Percentiles rank a stretch among this genome's conserved stretches.
Conservation (phyloP, 208 protist genomes). For the Acanthamoeba royreba region DNA sequence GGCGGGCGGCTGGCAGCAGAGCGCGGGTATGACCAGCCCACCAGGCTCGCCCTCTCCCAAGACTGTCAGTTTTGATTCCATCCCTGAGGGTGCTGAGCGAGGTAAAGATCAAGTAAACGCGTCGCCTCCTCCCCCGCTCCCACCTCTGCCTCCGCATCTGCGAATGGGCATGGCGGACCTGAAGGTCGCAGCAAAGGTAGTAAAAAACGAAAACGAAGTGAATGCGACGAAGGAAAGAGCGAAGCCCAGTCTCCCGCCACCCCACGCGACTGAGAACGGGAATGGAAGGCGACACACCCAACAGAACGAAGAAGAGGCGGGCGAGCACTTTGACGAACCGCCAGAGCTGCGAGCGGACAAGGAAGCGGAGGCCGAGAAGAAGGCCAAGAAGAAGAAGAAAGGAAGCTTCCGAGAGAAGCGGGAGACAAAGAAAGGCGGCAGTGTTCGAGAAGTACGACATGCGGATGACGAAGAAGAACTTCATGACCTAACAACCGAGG, state of each 20-base stretch:
- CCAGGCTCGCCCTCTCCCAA: no score
- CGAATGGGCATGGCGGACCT: no score
- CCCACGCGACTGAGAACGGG: no score
- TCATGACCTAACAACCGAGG: not conserved
- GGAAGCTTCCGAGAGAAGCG: no score
- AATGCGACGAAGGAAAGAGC: not conserved
- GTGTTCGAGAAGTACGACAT: no score
- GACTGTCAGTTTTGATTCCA: not conserved
- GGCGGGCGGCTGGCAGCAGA: not conserved
- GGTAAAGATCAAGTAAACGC: no score
- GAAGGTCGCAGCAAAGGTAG: no score
- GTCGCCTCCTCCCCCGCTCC: not conserved
- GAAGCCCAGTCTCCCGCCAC: no score
- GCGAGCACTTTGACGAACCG: no score
- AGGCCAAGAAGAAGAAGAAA: conserved; percentile 23
- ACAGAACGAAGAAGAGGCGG: not conserved
- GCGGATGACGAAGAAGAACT: not conserved
- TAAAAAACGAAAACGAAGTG: not conserved
- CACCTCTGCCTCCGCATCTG: not conserved
- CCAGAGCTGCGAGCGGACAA: no score
- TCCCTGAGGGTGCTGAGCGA: not conserved
- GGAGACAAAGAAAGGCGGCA: no score
- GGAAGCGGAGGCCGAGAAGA: not conserved
- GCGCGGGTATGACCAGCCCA: not conserved
- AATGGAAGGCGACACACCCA: not conserved